Conservation (phyloP, 75 land plant species). For the Picea glauca region DNA sequence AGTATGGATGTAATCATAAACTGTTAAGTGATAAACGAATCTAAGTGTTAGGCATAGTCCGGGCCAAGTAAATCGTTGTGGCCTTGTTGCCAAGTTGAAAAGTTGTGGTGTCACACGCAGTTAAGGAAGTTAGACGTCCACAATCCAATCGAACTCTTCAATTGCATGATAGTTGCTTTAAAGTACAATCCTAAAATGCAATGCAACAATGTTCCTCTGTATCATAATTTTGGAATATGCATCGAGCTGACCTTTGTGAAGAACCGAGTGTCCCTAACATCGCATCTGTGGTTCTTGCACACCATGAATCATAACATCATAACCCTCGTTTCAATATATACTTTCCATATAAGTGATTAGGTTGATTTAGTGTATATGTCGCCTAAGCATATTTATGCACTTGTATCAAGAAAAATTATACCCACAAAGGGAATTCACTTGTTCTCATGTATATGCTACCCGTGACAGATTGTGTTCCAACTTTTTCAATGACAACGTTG, state of each 20-base stretch:
- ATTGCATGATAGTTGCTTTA: too few relatives aligned
- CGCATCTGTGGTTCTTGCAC: slow-evolving; percentile 1
- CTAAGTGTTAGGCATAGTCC: too few relatives aligned
- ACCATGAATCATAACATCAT: neutral
- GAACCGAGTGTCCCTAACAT: neutral
- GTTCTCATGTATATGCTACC: neutral
- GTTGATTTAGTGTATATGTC: neutral
- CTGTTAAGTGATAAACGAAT: too few relatives aligned
- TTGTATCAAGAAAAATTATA: neutral
- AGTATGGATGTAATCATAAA: too few relatives aligned
- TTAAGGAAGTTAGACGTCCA: too few relatives aligned
- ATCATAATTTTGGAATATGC: neutral
- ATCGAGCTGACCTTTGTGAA: neutral
- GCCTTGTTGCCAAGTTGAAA: too few relatives aligned
- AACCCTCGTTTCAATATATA: neutral
- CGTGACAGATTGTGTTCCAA: slow-evolving; percentile 15
- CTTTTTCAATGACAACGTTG: slow-evolving; percentile 52
- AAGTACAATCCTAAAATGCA: too few relatives aligned
- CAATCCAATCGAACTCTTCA: too few relatives aligned
- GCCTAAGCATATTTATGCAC: neutral
- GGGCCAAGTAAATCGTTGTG: too few relatives aligned
- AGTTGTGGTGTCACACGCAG: too few relatives aligned
- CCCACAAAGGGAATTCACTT: neutral
- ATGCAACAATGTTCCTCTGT: neutral
- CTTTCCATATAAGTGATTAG: neutral